These are phyloP conservation scores for Microsporum audouinii DNA, from an alignment of 2,329 filamentous ascomycete genomes.

Conservation along the genomic window DNA sequence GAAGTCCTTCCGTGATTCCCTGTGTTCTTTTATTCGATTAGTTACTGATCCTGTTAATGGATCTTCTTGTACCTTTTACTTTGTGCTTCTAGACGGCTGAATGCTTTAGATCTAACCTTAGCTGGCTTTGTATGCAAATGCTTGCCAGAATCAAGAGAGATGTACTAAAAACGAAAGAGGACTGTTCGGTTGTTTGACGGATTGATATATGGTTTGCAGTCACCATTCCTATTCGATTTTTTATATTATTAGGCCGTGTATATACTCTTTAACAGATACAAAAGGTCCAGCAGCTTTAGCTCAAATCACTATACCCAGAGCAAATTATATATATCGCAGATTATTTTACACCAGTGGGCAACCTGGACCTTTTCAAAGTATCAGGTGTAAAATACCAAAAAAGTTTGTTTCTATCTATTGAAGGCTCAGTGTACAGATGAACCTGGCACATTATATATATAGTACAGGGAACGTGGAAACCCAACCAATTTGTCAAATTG, in stretches of 20 bases:
- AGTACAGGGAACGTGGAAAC: background rate
- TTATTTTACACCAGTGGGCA: background rate
- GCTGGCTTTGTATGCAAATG: background rate
- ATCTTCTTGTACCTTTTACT: background rate
- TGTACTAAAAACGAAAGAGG: background rate
- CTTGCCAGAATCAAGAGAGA: background rate
- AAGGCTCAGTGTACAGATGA: background rate
- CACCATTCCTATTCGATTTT: background rate
- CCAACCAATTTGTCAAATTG: slow-evolving; percentile 45
- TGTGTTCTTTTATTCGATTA: background rate
- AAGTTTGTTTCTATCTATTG: background rate
- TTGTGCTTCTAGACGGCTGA: background rate
- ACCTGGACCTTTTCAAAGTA: background rate
- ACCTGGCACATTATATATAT: background rate
- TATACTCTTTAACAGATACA: slow-evolving; percentile 5
- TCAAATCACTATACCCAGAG: background rate
- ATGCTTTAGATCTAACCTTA: background rate
- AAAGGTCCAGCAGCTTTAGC: background rate
- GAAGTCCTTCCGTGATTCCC: background rate
- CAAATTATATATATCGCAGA: background rate
- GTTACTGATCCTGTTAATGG: background rate
- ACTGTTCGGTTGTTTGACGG: background rate
- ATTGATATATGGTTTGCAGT: background rate
- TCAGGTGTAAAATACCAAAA: background rate
- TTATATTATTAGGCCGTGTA: background rate